Base-by-base conservation (phyloP, 345 rosid genomes). In the Sonneratia alba region DNA sequence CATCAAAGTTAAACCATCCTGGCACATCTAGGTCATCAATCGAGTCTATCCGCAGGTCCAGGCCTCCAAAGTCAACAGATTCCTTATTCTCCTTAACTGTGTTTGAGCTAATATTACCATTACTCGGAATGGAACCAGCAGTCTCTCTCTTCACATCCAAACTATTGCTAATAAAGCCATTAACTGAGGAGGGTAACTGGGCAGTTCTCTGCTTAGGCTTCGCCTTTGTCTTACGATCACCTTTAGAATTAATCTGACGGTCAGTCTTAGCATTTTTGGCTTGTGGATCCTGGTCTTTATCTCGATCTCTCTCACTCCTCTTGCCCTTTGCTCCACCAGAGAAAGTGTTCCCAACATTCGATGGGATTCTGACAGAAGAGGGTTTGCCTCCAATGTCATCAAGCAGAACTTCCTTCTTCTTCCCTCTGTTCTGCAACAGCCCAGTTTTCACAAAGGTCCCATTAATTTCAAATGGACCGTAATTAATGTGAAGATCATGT, bases 141-240 rank as follows among this genome's bases (percentile, higher is more conserved):
- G 21, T 57, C 53, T 78, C 85, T 51, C 70, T 72, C 74, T 83
- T 87, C 74, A 74, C 73, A 57, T 73, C 74, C 70, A 65, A 72
- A 48, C 53, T 55, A 49, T 34, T 45, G 78, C 76, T 82, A 56
- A 38, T 55, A 24, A 65, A 71, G 72, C 83, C 82, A 69, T 80
- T 79, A 66, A 78, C 85, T 16, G 86, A 69, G 45, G 83, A 73
- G 66, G 85, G 75, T 36, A 83, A 66, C 82, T 73, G 84, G 68
- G 79, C 80, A 21, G 75, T 81, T 79, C 79, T 85, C 78, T 81
- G 90, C 80, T 85, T 87, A 21, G 86, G 84, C 81, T 85, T 87
- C 27, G 86, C 70, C 77, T 85, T 87, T 48, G 85, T 64, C 73
- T 84, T 85, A 38, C 82, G 88, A 63, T 85, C 85, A 36, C 84